phyloP scores from a whole-genome alignment of 2,329 filamentous ascomycete genomes.

The Cadophora gregata region DNA sequence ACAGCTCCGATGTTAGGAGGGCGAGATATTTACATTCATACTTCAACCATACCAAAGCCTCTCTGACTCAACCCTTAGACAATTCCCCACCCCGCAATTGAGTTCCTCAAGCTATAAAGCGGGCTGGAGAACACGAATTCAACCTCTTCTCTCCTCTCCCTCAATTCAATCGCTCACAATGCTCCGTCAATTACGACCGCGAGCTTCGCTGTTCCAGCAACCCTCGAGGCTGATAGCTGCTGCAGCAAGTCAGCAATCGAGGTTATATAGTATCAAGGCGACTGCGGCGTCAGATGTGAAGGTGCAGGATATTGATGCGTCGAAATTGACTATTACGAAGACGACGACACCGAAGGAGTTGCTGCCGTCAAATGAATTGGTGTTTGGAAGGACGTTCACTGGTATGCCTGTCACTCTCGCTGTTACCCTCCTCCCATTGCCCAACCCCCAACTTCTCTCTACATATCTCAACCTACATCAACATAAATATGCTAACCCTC shows the following conservation, averaged over 20 bases:
- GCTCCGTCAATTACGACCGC: slow-evolving; percentile 54
- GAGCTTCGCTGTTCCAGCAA: slow-evolving; percentile 47
- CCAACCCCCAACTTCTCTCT: not conserved
- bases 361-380: slow-evolving; percentile 76
- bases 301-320: slow-evolving; percentile 75
- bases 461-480: not conserved
- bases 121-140: not conserved
- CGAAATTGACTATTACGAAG: slow-evolving; percentile 75
- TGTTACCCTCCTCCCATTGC: not conserved
- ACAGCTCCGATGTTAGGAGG: slow-evolving; percentile 30
- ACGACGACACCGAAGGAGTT: slow-evolving; percentile 78
- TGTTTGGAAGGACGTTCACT: slow-evolving; percentile 92
- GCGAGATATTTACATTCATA: slow-evolving; percentile 24
- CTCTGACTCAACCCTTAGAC: slow-evolving; percentile 24
- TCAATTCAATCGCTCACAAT: slow-evolving; percentile 44
- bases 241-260: slow-evolving; percentile 42
- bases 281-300: slow-evolving; percentile 45
- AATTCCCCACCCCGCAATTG: slow-evolving; percentile 9
- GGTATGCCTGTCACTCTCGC: slow-evolving; percentile 55
- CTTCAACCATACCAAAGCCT: not conserved
- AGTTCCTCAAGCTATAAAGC: slow-evolving; percentile 11
- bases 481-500: not conserved
- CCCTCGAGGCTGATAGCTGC: slow-evolving; percentile 45
- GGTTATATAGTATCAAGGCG: slow-evolving; percentile 57
- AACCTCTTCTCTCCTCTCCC: not conserved